phyloP scores from a whole-genome alignment of 1,284 basidiomycete genomes.

The Trichosporon sp. region DNA sequence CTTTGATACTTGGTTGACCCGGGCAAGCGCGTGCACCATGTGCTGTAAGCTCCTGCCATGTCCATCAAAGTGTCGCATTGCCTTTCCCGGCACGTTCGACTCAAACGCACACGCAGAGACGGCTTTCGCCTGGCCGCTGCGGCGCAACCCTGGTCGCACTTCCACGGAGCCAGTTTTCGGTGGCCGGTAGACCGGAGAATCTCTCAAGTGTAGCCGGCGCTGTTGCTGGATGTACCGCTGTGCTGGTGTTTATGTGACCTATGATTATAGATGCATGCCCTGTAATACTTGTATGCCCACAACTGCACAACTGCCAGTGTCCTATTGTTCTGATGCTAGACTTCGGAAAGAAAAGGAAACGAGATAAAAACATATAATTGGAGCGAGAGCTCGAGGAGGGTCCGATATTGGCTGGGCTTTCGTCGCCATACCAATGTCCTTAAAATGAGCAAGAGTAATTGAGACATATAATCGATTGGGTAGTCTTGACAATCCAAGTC shows the following conservation, averaged over 20 bases:
- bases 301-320: slow-evolving; percentile 18
- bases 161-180: no score
- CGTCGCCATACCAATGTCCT: background rate
- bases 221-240: background rate
- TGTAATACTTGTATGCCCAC: slow-evolving; percentile 8
- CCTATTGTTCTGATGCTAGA: slow-evolving; percentile 17
- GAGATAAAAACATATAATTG: background rate
- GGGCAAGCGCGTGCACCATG: background rate
- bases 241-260: background rate
- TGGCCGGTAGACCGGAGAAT: no score
- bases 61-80: background rate
- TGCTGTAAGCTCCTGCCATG: background rate
- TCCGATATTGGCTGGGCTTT: background rate
- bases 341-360: background rate
- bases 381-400: background rate
- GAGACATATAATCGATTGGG: background rate
- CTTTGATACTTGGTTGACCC: background rate
- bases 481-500: slow-evolving; percentile 9
- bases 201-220: no score
- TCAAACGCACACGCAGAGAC: background rate
- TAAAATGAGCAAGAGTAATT: slow-evolving; percentile 3
- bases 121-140: no score
- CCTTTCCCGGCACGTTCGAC: background rate
- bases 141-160: no score
- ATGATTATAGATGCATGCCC: slow-evolving; percentile 21